Evolutionary conservation across 768 basidiomycete species (phyloP).

Genomic region (Lactifluus pinguis): DNA sequence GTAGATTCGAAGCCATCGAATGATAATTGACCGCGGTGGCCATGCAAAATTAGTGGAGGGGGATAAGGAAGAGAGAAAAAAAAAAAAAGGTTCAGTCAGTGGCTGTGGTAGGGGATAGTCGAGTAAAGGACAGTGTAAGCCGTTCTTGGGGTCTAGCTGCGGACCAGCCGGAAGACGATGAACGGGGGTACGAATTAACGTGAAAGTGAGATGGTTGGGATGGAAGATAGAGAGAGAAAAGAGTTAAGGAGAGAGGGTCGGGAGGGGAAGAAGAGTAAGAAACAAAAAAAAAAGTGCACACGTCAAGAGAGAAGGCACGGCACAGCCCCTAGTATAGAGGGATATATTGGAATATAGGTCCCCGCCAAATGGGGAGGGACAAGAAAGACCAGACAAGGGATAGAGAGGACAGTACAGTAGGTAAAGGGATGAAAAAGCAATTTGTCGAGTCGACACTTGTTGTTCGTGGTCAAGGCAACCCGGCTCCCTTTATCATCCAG

Average conservation of each 20-base stretch:
- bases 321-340: conserved; percentile 9
- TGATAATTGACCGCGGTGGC: conserved; percentile 22
- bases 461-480: conserved; percentile 50
- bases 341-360: conserved; percentile 20
- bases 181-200: conserved; percentile 12
- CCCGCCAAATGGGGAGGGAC: conserved; percentile 12
- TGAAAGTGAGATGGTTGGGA: conserved; percentile 19
- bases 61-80: conserved; percentile 11
- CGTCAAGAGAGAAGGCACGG: conserved; percentile 4
- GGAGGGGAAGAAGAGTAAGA: conserved; percentile 12
- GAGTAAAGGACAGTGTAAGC: conserved; percentile 17
- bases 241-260: conserved; percentile 6
- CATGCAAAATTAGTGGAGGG: conserved; percentile 19
- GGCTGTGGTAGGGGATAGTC: conserved; percentile 10
- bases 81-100: conserved; percentile 4
- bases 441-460: conserved; percentile 23
- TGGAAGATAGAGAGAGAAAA: conserved; percentile 5
- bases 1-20: conserved; percentile 47
- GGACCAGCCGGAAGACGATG: conserved; percentile 48
- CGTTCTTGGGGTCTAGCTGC: conserved; percentile 24
- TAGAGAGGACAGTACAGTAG: conserved; percentile 8
- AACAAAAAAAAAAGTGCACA: conserved; percentile 20
- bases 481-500: conserved; percentile 13
- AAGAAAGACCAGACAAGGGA: conserved; percentile 11
- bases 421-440: conserved; percentile 8